Percentiles rank a stretch among this genome's conserved stretches.
Conservation (phyloP, 768 basidiomycete genomes). For the Mrakia frigida region DNA sequence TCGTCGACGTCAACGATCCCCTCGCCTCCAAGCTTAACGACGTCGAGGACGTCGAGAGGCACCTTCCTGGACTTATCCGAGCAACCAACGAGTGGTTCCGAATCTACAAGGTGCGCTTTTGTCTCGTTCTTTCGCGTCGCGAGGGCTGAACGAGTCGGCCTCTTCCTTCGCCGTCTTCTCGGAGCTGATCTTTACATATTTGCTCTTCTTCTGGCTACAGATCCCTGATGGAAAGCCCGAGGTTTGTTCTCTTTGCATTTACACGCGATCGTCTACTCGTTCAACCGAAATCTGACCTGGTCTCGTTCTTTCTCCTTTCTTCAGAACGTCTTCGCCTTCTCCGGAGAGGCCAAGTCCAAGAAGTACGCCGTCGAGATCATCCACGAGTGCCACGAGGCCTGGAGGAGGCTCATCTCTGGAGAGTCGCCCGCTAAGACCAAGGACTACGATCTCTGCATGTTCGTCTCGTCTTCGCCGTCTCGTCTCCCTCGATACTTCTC, state of each 20-base stretch:
- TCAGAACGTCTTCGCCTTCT: conserved; percentile 96
- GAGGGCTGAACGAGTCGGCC: background rate
- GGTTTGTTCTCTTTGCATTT: conserved; percentile 29
- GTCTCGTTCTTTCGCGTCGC: background rate
- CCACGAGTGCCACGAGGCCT: conserved; percentile 97
- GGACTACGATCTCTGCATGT: conserved; percentile 79
- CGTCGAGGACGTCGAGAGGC: conserved; percentile 96
- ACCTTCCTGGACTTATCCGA: conserved; percentile 91
- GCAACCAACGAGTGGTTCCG: conserved; percentile 98
- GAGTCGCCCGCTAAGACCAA: conserved; percentile 66
- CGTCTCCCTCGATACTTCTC: background rate
- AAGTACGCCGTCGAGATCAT: conserved; percentile 99
- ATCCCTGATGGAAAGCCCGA: conserved; percentile 48
- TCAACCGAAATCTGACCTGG: background rate
- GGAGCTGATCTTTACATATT: too few species aligned
- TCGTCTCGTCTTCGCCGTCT: conserved; percentile 43
- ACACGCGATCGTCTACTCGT: background rate
- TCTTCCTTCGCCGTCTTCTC: background rate
- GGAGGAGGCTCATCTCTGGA: conserved; percentile 85
- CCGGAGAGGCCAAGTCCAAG: conserved; percentile 99
- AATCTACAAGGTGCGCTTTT: conserved; percentile 44
- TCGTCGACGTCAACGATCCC: conserved; percentile 92
- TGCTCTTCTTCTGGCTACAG: background rate
- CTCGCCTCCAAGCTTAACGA: conserved; percentile 95
- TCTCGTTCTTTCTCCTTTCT: conserved; percentile 4